phyloP scores from a whole-genome alignment of 2,329 filamentous ascomycete genomes.

The Aspergillus brasiliensis region DNA sequence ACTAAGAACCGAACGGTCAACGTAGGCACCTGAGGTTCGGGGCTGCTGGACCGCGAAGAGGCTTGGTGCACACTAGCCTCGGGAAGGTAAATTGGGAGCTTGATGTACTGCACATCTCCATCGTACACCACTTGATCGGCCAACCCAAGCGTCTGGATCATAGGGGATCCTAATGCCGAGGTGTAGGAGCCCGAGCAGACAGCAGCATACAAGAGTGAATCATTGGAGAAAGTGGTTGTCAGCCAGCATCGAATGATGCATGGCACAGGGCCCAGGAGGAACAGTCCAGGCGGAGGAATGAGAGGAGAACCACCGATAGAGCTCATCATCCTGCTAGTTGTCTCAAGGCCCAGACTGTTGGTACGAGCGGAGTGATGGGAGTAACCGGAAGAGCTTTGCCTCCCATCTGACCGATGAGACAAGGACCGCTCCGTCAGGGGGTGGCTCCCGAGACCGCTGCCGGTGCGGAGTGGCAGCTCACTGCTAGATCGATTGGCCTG shows the following conservation, averaged over 20 bases:
- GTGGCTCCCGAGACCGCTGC: conserved; percentile 76
- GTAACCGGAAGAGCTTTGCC: conserved; percentile 89
- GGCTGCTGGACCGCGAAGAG: conserved; percentile 71
- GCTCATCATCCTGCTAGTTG: conserved; percentile 64
- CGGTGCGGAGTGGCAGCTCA: conserved; percentile 77
- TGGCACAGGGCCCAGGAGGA: conserved; percentile 83
- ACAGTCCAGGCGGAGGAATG: conserved; percentile 78
- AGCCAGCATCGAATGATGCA: conserved; percentile 97
- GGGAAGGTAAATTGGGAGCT: conserved; percentile 82
- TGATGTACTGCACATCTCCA: conserved; percentile 68
- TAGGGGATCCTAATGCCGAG: conserved; percentile 75
- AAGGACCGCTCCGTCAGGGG: conserved; percentile 85
- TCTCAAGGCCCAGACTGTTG: conserved; percentile 83
- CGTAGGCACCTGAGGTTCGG: conserved; percentile 77
- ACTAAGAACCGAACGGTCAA: conserved; percentile 79
- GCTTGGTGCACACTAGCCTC: conserved; percentile 79
- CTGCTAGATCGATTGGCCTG: conserved; percentile 80
- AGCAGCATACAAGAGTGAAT: conserved; percentile 84
- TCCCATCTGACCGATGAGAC: conserved; percentile 93
- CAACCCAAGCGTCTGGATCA: conserved; percentile 75
- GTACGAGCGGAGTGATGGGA: conserved; percentile 75
- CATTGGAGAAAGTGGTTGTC: conserved; percentile 85
- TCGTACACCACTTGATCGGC: conserved; percentile 66
- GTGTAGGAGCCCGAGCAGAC: conserved; percentile 89
- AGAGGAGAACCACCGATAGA: conserved; percentile 71